phyloP scores from a whole-genome alignment of 257 asterid species.

The Gentiana dahurica region DNA sequence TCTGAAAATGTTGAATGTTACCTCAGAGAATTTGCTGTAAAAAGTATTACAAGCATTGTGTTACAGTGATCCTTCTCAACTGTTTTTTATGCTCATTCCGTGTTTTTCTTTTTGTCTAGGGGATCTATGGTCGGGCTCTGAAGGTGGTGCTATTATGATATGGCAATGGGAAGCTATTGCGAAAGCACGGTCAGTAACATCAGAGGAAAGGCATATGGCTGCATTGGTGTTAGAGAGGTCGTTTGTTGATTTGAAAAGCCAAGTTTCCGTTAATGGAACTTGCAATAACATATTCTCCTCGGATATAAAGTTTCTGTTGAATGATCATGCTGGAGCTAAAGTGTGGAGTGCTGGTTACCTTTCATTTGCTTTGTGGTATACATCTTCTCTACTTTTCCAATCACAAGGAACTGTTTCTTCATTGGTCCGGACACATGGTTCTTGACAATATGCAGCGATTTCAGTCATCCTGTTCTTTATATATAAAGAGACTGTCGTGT shows the following conservation, averaged over 20 bases:
- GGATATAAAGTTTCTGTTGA: conserved; percentile 65
- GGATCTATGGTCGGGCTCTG: conserved; percentile 96
- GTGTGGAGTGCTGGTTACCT: conserved; percentile 80
- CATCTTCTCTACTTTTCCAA: conserved; percentile 1
- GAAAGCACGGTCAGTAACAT: conserved; percentile 49
- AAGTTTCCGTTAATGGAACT: conserved; percentile 47
- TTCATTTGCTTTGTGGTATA: conserved; percentile 83
- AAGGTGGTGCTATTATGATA: conserved; percentile 73
- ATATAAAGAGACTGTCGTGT: too few relatives aligned
- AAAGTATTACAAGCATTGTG: too few relatives aligned
- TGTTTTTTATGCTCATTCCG: conserved; percentile 9
- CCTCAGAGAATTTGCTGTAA: too few relatives aligned
- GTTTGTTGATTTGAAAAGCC: conserved; percentile 73
- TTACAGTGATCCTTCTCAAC: background rate
- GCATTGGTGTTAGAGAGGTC: conserved; percentile 75
- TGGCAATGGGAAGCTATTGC: conserved; percentile 99
- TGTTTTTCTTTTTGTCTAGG: conserved; percentile 40
- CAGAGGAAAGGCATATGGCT: conserved; percentile 85
- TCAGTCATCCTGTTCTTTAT: too few relatives aligned
- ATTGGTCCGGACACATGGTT: too few relatives aligned
- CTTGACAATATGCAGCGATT: too few relatives aligned
- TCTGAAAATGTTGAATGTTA: too few relatives aligned
- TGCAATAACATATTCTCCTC: conserved; percentile 58
- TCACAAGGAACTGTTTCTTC: background rate
- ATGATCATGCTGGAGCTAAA: conserved; percentile 65